phyloP scores from a whole-genome alignment of 176 grass and related monocot genomes.

The Oryza coarctata region DNA sequence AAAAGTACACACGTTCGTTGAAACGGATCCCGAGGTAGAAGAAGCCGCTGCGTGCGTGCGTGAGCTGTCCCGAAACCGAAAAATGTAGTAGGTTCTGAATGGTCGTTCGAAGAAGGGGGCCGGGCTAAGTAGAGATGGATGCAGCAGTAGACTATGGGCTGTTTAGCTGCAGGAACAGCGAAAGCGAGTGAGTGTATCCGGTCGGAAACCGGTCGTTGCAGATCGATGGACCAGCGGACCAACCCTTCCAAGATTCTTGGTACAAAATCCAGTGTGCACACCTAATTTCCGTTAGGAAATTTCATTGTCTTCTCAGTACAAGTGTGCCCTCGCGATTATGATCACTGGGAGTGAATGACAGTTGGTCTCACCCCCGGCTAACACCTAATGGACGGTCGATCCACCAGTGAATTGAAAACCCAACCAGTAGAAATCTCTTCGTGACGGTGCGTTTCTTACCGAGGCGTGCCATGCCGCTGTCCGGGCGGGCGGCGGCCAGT shows the following conservation, averaged over 20 bases:
- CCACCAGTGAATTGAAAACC: too few relatives aligned
- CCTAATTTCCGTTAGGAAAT: conserved; percentile 31
- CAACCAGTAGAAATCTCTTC: too few relatives aligned
- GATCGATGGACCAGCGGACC: conserved; percentile 34
- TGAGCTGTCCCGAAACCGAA: not conserved
- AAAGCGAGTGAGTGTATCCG: not conserved
- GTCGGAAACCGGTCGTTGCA: conserved; percentile 9
- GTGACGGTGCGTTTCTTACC: not conserved
- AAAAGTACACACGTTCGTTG: not conserved
- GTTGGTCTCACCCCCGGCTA: not conserved
- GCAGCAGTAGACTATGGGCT: not conserved
- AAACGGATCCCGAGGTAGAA: not conserved
- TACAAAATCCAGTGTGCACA: conserved; percentile 10
- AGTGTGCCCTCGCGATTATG: not conserved
- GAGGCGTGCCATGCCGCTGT: not conserved
- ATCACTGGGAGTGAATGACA: not conserved
- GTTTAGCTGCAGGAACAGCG: not conserved
- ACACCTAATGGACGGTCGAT: too few relatives aligned
- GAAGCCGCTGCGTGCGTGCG: not conserved
- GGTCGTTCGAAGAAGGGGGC: not conserved
- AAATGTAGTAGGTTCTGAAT: not conserved
- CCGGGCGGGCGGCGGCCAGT: too few relatives aligned
- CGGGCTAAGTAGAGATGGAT: not conserved
- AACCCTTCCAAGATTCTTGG: conserved; percentile 31
- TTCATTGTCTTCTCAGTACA: conserved; percentile 23